Conservation (phyloP, 2,329 filamentous ascomycete genomes). For the Zelopaecilomyces penicillatus region DNA sequence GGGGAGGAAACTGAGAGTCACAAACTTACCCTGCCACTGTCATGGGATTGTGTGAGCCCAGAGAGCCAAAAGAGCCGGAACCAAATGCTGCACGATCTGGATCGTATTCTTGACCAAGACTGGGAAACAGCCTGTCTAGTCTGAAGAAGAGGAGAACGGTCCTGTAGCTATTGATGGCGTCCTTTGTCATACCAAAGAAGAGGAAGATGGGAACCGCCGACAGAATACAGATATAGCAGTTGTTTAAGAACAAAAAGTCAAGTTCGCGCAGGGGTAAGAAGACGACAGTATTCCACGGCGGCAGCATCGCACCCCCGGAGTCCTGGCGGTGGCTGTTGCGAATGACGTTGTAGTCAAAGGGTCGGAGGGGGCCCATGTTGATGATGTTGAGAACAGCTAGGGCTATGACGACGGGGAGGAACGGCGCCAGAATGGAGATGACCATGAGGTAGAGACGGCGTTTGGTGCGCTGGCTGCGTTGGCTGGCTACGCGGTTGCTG, state of each 20-base stretch:
- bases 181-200: constrained; percentile 49
- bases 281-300: constrained; percentile 40
- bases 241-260: constrained; percentile 33
- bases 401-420: constrained; percentile 38
- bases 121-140: constrained; percentile 35
- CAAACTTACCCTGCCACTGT: constrained; percentile 5
- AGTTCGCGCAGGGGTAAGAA: constrained; percentile 34
- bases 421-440: constrained; percentile 41
- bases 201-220: constrained; percentile 40
- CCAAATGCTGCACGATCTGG: constrained; percentile 21
- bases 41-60: neutral
- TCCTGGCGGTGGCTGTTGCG: constrained; percentile 25
- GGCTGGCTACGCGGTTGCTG: constrained; percentile 30
- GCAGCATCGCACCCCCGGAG: constrained; percentile 16
- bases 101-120: constrained; percentile 30
- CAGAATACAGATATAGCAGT: constrained; percentile 40
- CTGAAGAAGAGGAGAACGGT: constrained; percentile 29
- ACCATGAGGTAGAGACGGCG: constrained; percentile 49
- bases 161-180: constrained; percentile 44
- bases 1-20: too few relatives aligned
- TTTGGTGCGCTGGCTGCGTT: constrained; percentile 39
- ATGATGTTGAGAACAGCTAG: constrained; percentile 34
- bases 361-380: constrained; percentile 16
- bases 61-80: neutral
- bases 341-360: constrained; percentile 35